phyloP scores from a whole-genome alignment of 805 yeast species.

The Ogataea ganodermae region DNA sequence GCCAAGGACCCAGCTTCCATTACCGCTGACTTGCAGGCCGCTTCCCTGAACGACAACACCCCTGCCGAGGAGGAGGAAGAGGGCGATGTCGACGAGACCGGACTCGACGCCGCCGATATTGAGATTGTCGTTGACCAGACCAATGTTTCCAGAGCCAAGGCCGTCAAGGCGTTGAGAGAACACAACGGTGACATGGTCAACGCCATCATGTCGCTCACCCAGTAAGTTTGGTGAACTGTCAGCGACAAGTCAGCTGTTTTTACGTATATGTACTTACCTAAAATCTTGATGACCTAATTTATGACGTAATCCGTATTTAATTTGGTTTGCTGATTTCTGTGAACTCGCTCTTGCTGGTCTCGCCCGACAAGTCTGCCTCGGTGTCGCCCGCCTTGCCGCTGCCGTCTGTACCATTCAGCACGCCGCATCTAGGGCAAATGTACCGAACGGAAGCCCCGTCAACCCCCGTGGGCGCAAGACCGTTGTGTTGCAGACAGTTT shows the following conservation, averaged over 20 bases:
- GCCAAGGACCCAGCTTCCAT: conserved; percentile 76
- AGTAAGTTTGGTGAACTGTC: conserved; percentile 15
- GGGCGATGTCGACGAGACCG: conserved; percentile 81
- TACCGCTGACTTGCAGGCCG: conserved; percentile 77
- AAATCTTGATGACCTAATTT: conserved; percentile 5
- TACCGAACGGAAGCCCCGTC: conserved; percentile 53
- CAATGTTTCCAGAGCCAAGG: conserved; percentile 84
- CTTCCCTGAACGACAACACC: conserved; percentile 48
- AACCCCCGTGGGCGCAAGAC: conserved; percentile 75
- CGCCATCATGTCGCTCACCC: conserved; percentile 80
- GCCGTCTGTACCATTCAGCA: conserved; percentile 31
- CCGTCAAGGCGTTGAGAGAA: conserved; percentile 84
- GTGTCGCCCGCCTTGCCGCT: conserved; percentile 1
- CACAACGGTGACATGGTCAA: conserved; percentile 94
- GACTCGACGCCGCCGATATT: conserved; percentile 79
- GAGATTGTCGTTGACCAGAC: conserved; percentile 90
- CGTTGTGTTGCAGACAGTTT: conserved; percentile 71
- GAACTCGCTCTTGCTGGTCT: conserved; percentile 12
- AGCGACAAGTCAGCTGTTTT: conserved; percentile 2
- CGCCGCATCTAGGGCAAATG: conserved; percentile 67
- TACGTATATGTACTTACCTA: conserved; percentile 2
- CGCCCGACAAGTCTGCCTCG: conserved; percentile 4
- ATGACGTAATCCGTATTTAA: background rate
- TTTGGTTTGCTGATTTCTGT: conserved; percentile 6
- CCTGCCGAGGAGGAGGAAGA: conserved; percentile 51